Conservation (phyloP, 192 early-diverging fungal species). For the Umbelopsis vinacea region DNA sequence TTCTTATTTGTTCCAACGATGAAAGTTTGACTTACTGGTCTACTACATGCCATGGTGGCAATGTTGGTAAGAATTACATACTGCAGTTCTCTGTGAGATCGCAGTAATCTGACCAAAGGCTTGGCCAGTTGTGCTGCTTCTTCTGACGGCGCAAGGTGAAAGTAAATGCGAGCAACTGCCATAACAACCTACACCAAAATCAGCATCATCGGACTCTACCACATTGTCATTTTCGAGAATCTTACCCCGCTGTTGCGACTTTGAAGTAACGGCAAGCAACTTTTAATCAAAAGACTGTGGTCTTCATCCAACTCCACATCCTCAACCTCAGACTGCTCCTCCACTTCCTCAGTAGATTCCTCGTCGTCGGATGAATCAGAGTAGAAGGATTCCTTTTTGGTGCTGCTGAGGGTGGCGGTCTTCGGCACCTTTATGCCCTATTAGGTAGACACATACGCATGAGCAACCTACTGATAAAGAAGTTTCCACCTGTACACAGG, state of each 20-base stretch:
- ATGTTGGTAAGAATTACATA: constrained; percentile 81
- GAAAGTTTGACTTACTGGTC: constrained; percentile 50
- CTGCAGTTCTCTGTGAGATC: constrained; percentile 74
- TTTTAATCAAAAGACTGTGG: constrained; percentile 72
- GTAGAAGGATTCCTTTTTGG: constrained; percentile 49
- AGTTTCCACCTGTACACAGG: too few species aligned
- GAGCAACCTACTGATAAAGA: too few species aligned
- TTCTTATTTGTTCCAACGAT: too few species aligned
- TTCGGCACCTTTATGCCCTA: constrained; percentile 1
- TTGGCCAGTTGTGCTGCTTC: constrained; percentile 63
- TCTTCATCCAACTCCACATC: constrained; percentile 73
- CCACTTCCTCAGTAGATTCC: constrained; percentile 4
- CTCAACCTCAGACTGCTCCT: constrained; percentile 1
- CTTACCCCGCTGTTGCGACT: constrained; percentile 83
- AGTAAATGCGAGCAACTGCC: constrained; percentile 67
- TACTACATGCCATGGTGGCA: constrained; percentile 67
- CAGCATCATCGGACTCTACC: neutral
- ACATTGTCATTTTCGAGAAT: neutral
- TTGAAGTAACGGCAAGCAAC: constrained; percentile 74
- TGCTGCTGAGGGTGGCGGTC: constrained; percentile 4
- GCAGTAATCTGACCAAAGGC: constrained; percentile 79
- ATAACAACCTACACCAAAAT: constrained; percentile 59
- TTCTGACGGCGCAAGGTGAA: constrained; percentile 63
- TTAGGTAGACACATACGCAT: neutral
- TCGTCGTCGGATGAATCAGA: constrained; percentile 41